Evolutionary conservation across 73 alveolate species (phyloP).

Genomic region (Paramecium primaurelia): DNA sequence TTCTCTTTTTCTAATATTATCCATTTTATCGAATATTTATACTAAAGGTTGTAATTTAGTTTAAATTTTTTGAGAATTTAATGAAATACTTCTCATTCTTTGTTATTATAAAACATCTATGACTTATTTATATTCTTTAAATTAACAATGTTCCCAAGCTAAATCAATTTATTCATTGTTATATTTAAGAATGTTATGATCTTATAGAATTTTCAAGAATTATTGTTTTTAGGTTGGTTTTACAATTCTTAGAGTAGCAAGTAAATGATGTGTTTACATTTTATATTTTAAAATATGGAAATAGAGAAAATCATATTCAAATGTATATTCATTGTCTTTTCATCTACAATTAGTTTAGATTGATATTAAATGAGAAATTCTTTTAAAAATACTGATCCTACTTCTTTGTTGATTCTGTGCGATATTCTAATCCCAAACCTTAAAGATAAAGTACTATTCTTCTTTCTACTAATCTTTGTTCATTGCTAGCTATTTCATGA

Average conservation of each 20-base stretch:
- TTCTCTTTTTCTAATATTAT: background rate
- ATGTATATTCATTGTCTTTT: background rate
- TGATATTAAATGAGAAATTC: background rate
- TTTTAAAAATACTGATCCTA: background rate
- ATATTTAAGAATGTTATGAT: background rate
- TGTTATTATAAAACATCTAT: background rate
- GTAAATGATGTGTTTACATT: background rate
- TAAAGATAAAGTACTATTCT: background rate
- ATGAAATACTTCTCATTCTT: background rate
- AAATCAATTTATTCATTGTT: background rate
- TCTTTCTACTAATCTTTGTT: background rate
- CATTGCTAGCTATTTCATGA: background rate
- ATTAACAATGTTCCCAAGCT: background rate
- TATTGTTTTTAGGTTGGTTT: background rate
- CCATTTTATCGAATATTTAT: background rate
- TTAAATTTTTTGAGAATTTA: background rate
- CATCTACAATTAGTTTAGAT: background rate
- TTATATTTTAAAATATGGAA: background rate
- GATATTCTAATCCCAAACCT: background rate
- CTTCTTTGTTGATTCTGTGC: background rate
- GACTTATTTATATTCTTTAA: background rate
- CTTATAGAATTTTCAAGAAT: background rate
- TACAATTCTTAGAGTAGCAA: background rate
- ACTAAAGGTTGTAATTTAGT: background rate
- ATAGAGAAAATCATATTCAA: background rate